These are phyloP conservation scores for Neofusicoccum ribis DNA, from an alignment of 2,329 filamentous ascomycete genomes.

Conservation along the genomic window DNA sequence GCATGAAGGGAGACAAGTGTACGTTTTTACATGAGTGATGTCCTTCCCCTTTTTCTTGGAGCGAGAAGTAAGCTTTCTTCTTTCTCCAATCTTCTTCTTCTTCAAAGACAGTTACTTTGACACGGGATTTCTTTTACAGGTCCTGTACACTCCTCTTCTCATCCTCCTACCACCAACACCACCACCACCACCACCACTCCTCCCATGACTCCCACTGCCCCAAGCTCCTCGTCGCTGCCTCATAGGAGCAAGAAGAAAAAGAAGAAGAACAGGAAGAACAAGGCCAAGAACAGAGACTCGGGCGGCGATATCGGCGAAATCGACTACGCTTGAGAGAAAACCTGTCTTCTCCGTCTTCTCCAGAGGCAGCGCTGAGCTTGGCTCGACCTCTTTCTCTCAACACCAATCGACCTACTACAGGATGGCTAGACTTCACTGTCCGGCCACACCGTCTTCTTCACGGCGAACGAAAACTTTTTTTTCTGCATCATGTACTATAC, in stretches of 20 bases:
- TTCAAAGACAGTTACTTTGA: slow-evolving; percentile 1
- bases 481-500: neutral
- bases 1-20: slow-evolving; percentile 71
- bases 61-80: slow-evolving; percentile 10
- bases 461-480: too few species aligned
- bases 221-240: slow-evolving; percentile 1
- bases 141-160: slow-evolving; percentile 15
- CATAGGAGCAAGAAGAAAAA: slow-evolving; percentile 1
- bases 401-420: too few species aligned
- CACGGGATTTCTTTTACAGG: slow-evolving; percentile 10
- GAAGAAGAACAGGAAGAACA: neutral
- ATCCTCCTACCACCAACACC: neutral
- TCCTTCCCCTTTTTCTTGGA: neutral
- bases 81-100: neutral
- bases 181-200: slow-evolving; percentile 1
- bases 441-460: too few species aligned
- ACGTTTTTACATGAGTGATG: slow-evolving; percentile 66
- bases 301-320: neutral
- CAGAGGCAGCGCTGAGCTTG: too few species aligned
- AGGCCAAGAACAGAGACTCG: neutral
- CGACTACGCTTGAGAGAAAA: neutral
- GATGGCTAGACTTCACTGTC: too few species aligned
- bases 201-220: slow-evolving; percentile 9
- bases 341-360: neutral
- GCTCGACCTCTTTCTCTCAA: neutral